A percentile compares a stretch with the other conserved stretches of the same genome.
Conservation (phyloP, 139 green algal species). For the Coelastrella sp. region DNA sequence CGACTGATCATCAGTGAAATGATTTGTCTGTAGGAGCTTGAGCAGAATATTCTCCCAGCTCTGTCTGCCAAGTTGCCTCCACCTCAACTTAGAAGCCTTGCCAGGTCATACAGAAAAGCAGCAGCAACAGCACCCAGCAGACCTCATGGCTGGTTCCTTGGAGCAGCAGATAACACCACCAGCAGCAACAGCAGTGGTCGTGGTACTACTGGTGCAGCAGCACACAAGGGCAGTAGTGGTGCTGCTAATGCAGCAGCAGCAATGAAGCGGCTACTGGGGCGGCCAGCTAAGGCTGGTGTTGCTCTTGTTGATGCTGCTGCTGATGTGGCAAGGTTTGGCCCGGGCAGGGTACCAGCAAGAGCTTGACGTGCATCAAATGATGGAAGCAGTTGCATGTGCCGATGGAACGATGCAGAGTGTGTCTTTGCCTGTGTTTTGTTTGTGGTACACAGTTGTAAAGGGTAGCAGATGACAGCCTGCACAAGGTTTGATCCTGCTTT, state of each 20-base stretch:
- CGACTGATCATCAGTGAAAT: not conserved
- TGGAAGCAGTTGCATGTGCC: not conserved
- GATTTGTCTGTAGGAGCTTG: not conserved
- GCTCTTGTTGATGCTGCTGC: conserved; percentile 41
- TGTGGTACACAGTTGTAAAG: too few species aligned
- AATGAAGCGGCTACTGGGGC: not conserved
- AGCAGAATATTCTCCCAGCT: not conserved
- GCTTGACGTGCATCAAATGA: not conserved
- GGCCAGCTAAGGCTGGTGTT: conserved; percentile 12
- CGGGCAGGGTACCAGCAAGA: not conserved
- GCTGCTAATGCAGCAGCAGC: conserved; percentile 7
- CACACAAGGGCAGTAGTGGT: not conserved
- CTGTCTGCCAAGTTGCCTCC: not conserved
- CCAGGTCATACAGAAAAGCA: not conserved
- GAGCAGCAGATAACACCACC: not conserved
- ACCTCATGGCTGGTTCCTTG: conserved; percentile 26
- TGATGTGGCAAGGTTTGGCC: conserved; percentile 12
- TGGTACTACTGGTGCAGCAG: not conserved
- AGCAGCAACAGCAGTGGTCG: too few species aligned
- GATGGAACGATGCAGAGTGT: too few species aligned
- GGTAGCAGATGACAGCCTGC: too few species aligned
- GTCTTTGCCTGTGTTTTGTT: too few species aligned
- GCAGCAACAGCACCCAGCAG: conserved; percentile 37
- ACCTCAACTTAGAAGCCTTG: not conserved
- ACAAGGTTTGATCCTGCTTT: too few species aligned